Percentiles rank a stretch among this genome's conserved stretches.
Conservation (phyloP, 805 yeast genomes). For the Millerago galiae region DNA sequence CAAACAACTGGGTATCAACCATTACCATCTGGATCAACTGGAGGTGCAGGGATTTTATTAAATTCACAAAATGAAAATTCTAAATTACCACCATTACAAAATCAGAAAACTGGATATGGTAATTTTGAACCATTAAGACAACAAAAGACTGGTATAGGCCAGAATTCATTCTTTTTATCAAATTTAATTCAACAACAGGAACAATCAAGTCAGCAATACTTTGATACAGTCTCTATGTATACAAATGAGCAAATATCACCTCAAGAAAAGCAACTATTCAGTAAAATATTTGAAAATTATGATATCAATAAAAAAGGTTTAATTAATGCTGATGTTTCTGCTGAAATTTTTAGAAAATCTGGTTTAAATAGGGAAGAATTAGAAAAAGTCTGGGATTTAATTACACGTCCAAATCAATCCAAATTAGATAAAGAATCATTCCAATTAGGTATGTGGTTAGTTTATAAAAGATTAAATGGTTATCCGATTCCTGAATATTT, state of each 20-base stretch:
- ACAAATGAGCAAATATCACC: constrained; percentile 52
- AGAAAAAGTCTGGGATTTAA: constrained; percentile 85
- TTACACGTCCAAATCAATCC: constrained; percentile 81
- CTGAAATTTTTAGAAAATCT: constrained; percentile 81
- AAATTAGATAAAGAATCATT: constrained; percentile 87
- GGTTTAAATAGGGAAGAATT: constrained; percentile 85
- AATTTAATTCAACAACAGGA: constrained; percentile 62
- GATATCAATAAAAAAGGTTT: constrained; percentile 65
- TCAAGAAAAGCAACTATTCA: constrained; percentile 81
- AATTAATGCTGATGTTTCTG: constrained; percentile 80
- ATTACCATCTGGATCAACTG: constrained; percentile 18
- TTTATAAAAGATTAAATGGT: constrained; percentile 86
- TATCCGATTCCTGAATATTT: constrained; percentile 69
- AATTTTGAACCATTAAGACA: constrained; percentile 29
- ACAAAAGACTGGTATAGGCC: constrained; percentile 40
- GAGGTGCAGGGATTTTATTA: constrained; percentile 17
- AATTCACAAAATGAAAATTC: constrained; percentile 34
- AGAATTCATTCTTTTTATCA: constrained; percentile 32
- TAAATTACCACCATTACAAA: constrained; percentile 22
- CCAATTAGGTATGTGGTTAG: constrained; percentile 95
- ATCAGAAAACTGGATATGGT: constrained; percentile 55
- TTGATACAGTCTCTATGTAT: constrained; percentile 20
- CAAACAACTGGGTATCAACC: constrained; percentile 15
- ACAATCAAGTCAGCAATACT: constrained; percentile 1
- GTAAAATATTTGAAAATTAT: constrained; percentile 85